Base-by-base conservation (phyloP, 306 rosid genomes). In the Vicia sativa region DNA sequence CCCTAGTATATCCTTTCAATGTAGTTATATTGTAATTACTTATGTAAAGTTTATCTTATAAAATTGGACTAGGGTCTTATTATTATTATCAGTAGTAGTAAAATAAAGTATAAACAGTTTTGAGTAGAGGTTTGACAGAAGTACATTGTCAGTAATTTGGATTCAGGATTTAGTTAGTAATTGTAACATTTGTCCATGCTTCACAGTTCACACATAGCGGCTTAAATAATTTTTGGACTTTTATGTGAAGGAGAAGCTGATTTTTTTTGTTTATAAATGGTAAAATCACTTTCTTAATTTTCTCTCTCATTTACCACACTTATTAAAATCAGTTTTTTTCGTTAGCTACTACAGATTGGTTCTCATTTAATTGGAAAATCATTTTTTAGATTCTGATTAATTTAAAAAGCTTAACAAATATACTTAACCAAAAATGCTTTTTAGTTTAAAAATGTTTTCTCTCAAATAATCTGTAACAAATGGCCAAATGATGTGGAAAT, bases 1-100 rank as follows among this genome's bases (percentile, higher is more conserved):
- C 6, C 57, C 21, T 18, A 5, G 55, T 23, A 57, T 55, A 26
- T 68, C 34, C 42, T 70, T 74, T 68, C 35, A n/a, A 7, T 62
- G 29, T 42, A 42, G 49, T 14, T 67, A 50, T 42, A 41, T 16
- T 29, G 54, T 41, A 7, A 4, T 62, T 72, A 53, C 28, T 69
- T 29, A 18, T 38, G 18, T 15, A 14, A 11, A 23, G 44, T 26
- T 48, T 64, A 37, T 41, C 41, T 77, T 21, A 55, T 31, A 31
- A 57, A 61, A 49, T 49, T 57, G 45, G 62, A 55, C 57, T 21
- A 1, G 60, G 35, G 10, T 4, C 5, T 54, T 54, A 11, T 54
- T 25, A 21, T 11, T 7, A 21, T 6, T 52, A 9, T 4, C 4
- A 52, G 57, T 52, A 43, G 4, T 38, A 21, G 9, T 38, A 38